These are phyloP conservation scores for Graphilbum ipis-grandicollis DNA, from an alignment of 2,329 filamentous ascomycete genomes.

Conservation along the genomic window DNA sequence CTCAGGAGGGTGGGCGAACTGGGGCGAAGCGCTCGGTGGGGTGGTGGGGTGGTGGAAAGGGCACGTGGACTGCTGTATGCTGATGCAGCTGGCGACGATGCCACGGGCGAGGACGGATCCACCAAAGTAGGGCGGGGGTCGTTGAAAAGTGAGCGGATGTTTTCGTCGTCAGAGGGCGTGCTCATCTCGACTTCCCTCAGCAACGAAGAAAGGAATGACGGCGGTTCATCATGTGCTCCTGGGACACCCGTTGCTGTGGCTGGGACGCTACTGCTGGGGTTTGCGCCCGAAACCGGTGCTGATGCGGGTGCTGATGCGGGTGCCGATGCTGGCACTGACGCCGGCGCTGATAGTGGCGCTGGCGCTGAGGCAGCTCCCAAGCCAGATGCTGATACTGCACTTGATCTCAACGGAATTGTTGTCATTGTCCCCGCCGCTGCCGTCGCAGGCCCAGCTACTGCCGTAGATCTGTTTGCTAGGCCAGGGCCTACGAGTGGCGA, in stretches of 20 bases:
- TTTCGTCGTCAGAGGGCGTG: constrained; percentile 40
- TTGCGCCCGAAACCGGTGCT: too few species aligned
- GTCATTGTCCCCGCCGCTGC: neutral
- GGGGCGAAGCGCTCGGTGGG: constrained; percentile 40
- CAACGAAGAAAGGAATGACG: constrained; percentile 73
- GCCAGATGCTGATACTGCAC: constrained; percentile 8
- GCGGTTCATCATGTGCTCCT: constrained; percentile 25
- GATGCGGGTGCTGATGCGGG: neutral
- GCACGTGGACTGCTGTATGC: constrained; percentile 50
- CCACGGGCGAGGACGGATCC: constrained; percentile 15
- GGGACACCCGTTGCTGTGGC: neutral
- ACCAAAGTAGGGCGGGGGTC: constrained; percentile 12
- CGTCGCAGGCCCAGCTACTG: neutral
- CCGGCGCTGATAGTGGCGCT: neutral
- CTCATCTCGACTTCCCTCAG: constrained; percentile 71
- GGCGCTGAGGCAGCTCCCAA: too few species aligned
- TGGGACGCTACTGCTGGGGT: too few species aligned
- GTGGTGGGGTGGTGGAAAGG: constrained; percentile 52
- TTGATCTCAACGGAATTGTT: too few species aligned
- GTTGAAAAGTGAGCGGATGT: constrained; percentile 21
- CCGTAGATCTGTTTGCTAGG: constrained; percentile 5
- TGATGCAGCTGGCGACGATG: constrained; percentile 47
- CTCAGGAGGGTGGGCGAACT: constrained; percentile 50
- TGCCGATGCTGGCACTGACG: neutral
- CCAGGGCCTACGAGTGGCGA: constrained; percentile 3